Evolutionary conservation across 805 yeast species (phyloP).

Genomic region (Starmerella etchellsii): DNA sequence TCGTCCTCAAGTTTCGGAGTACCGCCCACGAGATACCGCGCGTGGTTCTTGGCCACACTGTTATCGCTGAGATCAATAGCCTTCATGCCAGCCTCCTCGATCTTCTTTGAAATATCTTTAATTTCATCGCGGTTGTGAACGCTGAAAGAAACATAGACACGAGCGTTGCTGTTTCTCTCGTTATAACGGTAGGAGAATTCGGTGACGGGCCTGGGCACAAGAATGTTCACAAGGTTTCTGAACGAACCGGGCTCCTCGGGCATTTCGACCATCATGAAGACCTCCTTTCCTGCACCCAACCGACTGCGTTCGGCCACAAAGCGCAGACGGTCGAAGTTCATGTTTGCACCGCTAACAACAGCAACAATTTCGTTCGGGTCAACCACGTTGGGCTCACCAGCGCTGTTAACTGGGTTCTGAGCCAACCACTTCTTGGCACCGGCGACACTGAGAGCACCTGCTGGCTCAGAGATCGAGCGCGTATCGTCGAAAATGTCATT

Average conservation of each 20-base stretch:
- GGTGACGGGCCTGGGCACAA: slow-evolving; percentile 82
- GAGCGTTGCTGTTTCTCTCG: slow-evolving; percentile 38
- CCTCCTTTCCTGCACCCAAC: slow-evolving; percentile 96
- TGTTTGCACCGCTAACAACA: slow-evolving; percentile 88
- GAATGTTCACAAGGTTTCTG: slow-evolving; percentile 55
- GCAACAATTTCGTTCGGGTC: slow-evolving; percentile 63
- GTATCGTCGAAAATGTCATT: slow-evolving; percentile 95
- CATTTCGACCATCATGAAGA: slow-evolving; percentile 74
- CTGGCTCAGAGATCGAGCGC: slow-evolving; percentile 85
- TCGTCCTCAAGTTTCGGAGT: slow-evolving; percentile 62
- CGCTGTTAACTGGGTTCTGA: slow-evolving; percentile 35
- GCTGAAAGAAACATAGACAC: slow-evolving; percentile 76
- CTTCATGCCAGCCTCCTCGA: slow-evolving; percentile 51
- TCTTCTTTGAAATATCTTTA: slow-evolving; percentile 43
- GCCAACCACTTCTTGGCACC: slow-evolving; percentile 74
- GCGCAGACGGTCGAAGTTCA: slow-evolving; percentile 92
- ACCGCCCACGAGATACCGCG: slow-evolving; percentile 93
- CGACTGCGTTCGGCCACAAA: slow-evolving; percentile 96
- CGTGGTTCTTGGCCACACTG: slow-evolving; percentile 92
- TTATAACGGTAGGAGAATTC: slow-evolving; percentile 84
- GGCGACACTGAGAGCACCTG: slow-evolving; percentile 94
- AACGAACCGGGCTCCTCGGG: slow-evolving; percentile 93
- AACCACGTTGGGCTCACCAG: slow-evolving; percentile 44
- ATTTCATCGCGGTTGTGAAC: slow-evolving; percentile 68
- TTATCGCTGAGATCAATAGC: slow-evolving; percentile 82